A percentile compares a stretch with the other conserved stretches of the same genome.
These are phyloP conservation scores for Pascua guehoae DNA, from an alignment of 1,284 basidiomycete species.

Conservation along the genomic window DNA sequence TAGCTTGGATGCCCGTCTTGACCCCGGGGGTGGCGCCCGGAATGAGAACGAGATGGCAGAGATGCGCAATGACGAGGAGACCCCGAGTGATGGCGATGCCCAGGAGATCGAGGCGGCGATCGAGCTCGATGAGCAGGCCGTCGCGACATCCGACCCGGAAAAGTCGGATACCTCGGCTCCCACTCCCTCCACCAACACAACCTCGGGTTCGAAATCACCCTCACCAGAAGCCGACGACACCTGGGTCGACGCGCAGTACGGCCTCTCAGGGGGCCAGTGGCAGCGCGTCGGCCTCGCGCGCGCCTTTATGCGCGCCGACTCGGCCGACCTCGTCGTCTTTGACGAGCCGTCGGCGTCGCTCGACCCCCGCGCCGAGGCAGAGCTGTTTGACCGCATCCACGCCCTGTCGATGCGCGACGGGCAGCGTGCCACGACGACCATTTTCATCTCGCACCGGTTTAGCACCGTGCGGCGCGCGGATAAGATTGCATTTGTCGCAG, in stretches of 20 bases:
- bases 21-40: no score
- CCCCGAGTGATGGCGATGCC: no score
- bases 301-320: constrained; percentile 74
- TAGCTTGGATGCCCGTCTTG: constrained; percentile 6
- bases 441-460: constrained; percentile 79
- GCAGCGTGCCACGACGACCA: constrained; percentile 58
- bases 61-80: no score
- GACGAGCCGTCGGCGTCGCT: constrained; percentile 61
- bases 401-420: constrained; percentile 10
- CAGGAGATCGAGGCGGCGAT: no score
- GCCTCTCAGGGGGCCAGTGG: constrained; percentile 58
- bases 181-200: no score
- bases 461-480: constrained; percentile 27
- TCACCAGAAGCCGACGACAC: no score
- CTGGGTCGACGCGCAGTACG: no score
- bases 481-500: constrained; percentile 57
- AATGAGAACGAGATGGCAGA: no score
- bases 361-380: constrained; percentile 72
- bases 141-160: no score
- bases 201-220: no score
- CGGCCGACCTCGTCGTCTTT: constrained; percentile 71
- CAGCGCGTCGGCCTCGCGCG: constrained; percentile 76
- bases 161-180: no score
- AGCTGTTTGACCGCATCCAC: constrained; percentile 58
- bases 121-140: no score